phyloP scores from a whole-genome alignment of 805 yeast species.

The Teunomyces barrocoloradensis region DNA sequence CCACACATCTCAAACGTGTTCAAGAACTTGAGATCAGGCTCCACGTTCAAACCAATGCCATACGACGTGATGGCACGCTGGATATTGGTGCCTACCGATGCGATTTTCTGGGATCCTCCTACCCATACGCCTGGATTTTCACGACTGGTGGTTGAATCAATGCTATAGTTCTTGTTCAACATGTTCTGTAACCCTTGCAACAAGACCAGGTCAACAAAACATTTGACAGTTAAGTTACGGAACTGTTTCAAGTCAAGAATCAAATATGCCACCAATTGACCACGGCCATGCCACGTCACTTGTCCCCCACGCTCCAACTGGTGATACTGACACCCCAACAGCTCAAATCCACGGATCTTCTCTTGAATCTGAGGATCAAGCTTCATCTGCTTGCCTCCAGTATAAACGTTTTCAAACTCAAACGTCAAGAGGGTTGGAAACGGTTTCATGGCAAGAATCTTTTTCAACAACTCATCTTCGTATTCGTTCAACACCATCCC shows the following conservation, averaged over 20 bases:
- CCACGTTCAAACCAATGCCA: slow-evolving; percentile 81
- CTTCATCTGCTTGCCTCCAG: slow-evolving; percentile 86
- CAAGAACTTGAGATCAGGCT: slow-evolving; percentile 69
- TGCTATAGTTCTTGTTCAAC: slow-evolving; percentile 34
- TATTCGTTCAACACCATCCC: slow-evolving; percentile 44
- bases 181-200: slow-evolving; percentile 55
- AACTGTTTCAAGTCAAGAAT: slow-evolving; percentile 62
- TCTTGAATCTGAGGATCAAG: slow-evolving; percentile 40
- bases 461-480: slow-evolving; percentile 45
- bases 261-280: slow-evolving; percentile 86
- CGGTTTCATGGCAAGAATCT: slow-evolving; percentile 49
- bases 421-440: slow-evolving; percentile 73
- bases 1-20: slow-evolving; percentile 85
- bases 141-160: slow-evolving; percentile 48
- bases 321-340: slow-evolving; percentile 57
- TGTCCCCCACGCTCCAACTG: slow-evolving; percentile 93
- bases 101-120: slow-evolving; percentile 53
- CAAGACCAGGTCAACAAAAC: slow-evolving; percentile 61
- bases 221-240: slow-evolving; percentile 53
- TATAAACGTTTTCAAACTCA: slow-evolving; percentile 82
- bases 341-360: slow-evolving; percentile 25
- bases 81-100: slow-evolving; percentile 87
- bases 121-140: slow-evolving; percentile 91
- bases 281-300: slow-evolving; percentile 94
- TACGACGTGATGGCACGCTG: slow-evolving; percentile 83